Evolutionary conservation across 805 yeast genomes (phyloP), one percentile per base, ranked within the genome.

Genomic region (Metschnikowia cubensis): DNA sequence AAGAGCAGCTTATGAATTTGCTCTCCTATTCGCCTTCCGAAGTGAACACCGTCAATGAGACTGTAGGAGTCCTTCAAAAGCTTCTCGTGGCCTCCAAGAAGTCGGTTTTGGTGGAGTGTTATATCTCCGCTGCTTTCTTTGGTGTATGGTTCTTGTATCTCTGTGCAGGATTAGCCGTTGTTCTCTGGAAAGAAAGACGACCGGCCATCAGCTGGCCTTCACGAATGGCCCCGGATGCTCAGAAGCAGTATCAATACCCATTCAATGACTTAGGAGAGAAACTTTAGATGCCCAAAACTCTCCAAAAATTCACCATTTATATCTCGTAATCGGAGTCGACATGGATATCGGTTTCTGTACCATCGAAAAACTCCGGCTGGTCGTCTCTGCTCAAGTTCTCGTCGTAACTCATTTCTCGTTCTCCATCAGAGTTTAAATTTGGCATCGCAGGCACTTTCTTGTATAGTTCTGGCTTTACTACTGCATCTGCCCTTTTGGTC

Each of bases 141-240:
- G 71, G 66, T 0, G 31, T 79, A 0, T 85, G 87, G 86, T 1
- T 71, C 0, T 4, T 74, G 0, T 81, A 80, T 54, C 42, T 79
- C 2, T 52, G 73, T 0, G 61, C 75, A 21, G 84, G 77, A 0
- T 29, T 62, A 0, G 17, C 63, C 3, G 42, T 61, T 20, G 47
- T 58, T 4, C 37, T 33, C 6, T 32, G 34, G n/a, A 43, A 48
- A 13, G 41, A 42, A 17, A 25, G 25, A n/a, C 47, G 36, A 14
- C 35, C 48, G 34, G 21, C 37, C 4, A 53, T 50, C 37, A 49
- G 53, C 42, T 50, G 56, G 56, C 56, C 56, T 7, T 29, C 51
- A 4, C 51, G 43, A 35, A 35, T 50, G 31, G 18, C 48, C 14
- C 51, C 33, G 3, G 56, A 45, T 14, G 56, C 36, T 2, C 47